A percentile compares a stretch with the other conserved stretches of the same genome.
phyloP scores from a whole-genome alignment of 148 eudicot species.

The Chenopodium quinoa region DNA sequence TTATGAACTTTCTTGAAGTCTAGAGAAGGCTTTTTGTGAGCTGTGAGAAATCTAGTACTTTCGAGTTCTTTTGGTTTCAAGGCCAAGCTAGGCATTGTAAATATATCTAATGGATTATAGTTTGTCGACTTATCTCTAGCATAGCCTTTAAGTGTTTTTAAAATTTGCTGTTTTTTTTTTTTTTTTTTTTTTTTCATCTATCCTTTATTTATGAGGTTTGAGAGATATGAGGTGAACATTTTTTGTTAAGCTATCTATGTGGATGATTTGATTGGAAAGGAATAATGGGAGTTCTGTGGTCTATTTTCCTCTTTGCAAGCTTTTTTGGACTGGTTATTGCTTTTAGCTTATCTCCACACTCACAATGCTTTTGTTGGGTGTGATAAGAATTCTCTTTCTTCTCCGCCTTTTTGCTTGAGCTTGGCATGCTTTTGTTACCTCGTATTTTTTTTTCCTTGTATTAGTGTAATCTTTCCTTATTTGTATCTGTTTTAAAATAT shows the following conservation, averaged over 20 bases:
- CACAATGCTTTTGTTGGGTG: background rate
- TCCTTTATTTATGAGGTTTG: background rate
- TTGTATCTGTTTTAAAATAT: background rate
- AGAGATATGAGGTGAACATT: background rate
- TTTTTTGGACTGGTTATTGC: background rate
- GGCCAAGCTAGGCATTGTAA: background rate
- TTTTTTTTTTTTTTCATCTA: too few relatives aligned
- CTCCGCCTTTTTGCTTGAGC: background rate
- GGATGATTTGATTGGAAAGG: background rate
- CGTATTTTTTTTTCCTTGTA: too few relatives aligned
- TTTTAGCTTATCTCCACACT: background rate
- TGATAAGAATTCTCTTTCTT: background rate
- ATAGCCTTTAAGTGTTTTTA: background rate
- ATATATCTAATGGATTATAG: background rate
- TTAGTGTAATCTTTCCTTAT: background rate
- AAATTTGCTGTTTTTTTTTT: too few relatives aligned
- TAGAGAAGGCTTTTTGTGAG: too few relatives aligned
- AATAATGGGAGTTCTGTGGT: background rate
- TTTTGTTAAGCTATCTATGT: background rate
- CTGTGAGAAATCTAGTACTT: too few relatives aligned
- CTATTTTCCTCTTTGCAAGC: background rate
- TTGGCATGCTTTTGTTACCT: background rate
- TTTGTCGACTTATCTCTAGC: background rate
- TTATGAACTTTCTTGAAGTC: too few relatives aligned
- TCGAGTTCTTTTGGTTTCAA: too few relatives aligned